These are phyloP conservation scores for Lagenidium giganteum DNA, from an alignment of 352 stramenopile genomes.

Conservation along the genomic window DNA sequence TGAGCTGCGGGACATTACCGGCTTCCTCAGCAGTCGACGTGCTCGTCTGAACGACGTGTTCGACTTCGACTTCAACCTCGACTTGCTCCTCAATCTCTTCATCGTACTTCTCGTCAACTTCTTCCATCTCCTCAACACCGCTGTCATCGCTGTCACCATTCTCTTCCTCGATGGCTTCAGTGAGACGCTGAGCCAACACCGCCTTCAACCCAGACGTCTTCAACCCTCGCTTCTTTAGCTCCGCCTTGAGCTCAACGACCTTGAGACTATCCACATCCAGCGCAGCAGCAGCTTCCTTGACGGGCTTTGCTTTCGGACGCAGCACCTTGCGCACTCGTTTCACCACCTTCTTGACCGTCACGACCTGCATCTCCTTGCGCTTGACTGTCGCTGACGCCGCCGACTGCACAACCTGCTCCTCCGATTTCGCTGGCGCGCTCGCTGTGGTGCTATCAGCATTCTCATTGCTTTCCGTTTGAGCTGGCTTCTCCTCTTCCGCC, in stretches of 20 bases:
- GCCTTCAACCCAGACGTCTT: slow-evolving; percentile 48
- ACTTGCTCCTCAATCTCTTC: slow-evolving; percentile 26
- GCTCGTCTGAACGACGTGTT: too few species aligned
- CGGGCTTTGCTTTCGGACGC: too few species aligned
- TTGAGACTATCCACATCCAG: slow-evolving; percentile 25
- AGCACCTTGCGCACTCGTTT: slow-evolving; percentile 25
- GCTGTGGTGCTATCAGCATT: neutral
- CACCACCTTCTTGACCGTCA: slow-evolving; percentile 14
- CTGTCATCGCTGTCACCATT: slow-evolving; percentile 19
- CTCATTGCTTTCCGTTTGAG: neutral
- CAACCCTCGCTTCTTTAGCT: slow-evolving; percentile 58
- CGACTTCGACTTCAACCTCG: slow-evolving; percentile 11
- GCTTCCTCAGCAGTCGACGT: too few species aligned
- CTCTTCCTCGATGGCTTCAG: slow-evolving; percentile 37
- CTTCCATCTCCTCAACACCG: slow-evolving; percentile 21
- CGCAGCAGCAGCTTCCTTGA: slow-evolving; percentile 15
- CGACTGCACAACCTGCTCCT: too few species aligned
- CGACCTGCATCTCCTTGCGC: too few species aligned
- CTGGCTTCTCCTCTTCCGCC: too few species aligned
- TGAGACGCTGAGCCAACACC: slow-evolving; percentile 35
- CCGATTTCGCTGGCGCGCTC: neutral
- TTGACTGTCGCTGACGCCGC: too few species aligned
- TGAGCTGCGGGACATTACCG: too few species aligned
- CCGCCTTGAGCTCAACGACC: slow-evolving; percentile 49
- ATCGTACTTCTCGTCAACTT: slow-evolving; percentile 25